Conservation (phyloP, 345 rosid genomes). For the Psidium friedrichsthalianum region DNA sequence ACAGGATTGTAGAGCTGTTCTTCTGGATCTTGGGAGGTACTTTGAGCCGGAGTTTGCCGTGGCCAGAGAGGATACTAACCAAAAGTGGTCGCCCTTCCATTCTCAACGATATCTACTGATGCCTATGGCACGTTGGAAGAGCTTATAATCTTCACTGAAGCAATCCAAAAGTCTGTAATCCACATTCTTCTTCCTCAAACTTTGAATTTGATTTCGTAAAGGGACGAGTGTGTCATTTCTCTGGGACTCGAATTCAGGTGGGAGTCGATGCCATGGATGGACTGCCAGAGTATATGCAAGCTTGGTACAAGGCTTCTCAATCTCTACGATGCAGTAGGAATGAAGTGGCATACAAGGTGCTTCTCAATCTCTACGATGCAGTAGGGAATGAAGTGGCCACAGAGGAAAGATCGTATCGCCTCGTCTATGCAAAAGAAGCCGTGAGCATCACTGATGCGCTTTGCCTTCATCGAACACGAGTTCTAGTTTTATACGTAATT, state of each 20-base stretch:
- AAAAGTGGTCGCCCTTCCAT: background rate
- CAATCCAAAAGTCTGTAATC: background rate
- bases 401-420: background rate
- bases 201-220: background rate
- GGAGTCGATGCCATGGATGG: background rate
- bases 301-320: background rate
- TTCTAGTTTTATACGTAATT: background rate
- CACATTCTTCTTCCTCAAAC: background rate
- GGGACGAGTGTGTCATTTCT: background rate
- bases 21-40: background rate
- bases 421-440: background rate
- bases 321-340: background rate
- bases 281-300: background rate
- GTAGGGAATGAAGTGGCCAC: background rate
- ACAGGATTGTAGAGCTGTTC: background rate
- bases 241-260: background rate
- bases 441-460: background rate
- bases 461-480: background rate
- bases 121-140: background rate
- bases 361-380: background rate
- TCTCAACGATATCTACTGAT: background rate
- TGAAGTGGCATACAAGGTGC: background rate
- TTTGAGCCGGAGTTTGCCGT: background rate
- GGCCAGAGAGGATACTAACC: background rate
- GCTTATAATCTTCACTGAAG: background rate